Base-by-base conservation (phyloP, 2,329 filamentous ascomycete genomes). In the Macrophomina pseudophaseolina region DNA sequence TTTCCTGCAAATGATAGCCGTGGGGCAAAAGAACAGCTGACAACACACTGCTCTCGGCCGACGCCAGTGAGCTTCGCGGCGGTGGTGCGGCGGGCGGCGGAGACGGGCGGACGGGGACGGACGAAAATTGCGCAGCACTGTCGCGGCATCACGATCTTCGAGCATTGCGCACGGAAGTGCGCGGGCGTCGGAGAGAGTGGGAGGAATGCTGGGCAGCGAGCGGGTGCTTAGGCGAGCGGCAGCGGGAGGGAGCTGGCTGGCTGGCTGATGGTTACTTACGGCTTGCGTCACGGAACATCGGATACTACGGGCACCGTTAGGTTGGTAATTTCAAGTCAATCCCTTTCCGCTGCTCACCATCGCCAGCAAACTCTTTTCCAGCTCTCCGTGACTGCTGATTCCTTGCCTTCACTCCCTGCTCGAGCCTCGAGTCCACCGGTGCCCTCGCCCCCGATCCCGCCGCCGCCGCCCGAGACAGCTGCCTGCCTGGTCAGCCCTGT, bases 251-350 rank as follows among this genome's bases (percentile, higher is more conserved):
- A 28, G 54, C 14, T 30, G 28, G 28, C 33, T 33, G 30, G 54
- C 11, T 30, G 14, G 23, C 23, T 2, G 23, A 23, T 23, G 23
- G 23, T 51, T 30, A 42, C 5, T 18, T 48, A 33, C 56, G 30
- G 40, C 40, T 46, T 60, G 56, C 40, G 56, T 60, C 30, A 60
- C 56, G 56, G 56, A 60, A 48, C 28, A 23, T 33, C 56, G 56
- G 56, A 46, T 46, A n/a, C 40, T 18, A 46, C 56, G 56, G 40
- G 54, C 23, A 60, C 56, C 56, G 56, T 46, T 30, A 46, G 40
- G 28, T 40, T 60, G 56, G 40, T 46, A 60, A 60, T 60, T 60
- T 60, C 54, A 59, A 32, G 53, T 38, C 56, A 58, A 46, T 60
- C 56, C 56, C 56, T 60, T 60, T 60, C 56, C 56, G 35, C 53